Evolutionary conservation across 2,329 filamentous ascomycete species (phyloP).

Genomic region (Neofusicoccum umdonicola): DNA sequence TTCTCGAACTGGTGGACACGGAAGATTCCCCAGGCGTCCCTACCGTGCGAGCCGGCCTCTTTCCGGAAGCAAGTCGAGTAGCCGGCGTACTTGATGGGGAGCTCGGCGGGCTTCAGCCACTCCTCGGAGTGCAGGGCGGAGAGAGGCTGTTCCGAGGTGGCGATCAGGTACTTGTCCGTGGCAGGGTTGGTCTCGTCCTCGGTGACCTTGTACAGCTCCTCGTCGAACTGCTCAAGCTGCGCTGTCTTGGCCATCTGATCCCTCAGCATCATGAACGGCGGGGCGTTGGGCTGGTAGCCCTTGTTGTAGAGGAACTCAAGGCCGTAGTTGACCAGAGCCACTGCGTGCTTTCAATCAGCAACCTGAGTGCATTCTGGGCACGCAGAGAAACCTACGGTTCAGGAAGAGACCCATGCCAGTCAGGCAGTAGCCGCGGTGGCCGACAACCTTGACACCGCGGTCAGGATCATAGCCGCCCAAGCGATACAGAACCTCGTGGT

Average conservation of each 20-base stretch:
- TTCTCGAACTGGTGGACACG: constrained; percentile 98
- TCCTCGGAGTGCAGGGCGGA: constrained; percentile 90
- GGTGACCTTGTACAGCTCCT: constrained; percentile 93
- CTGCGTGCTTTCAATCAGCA: neutral
- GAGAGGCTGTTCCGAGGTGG: constrained; percentile 91
- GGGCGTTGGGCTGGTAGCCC: constrained; percentile 70
- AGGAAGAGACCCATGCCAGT: constrained; percentile 86
- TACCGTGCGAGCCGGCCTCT: constrained; percentile 87
- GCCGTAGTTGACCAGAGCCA: constrained; percentile 92
- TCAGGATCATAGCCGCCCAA: constrained; percentile 92
- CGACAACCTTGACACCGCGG: constrained; percentile 85
- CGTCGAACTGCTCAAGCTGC: constrained; percentile 94
- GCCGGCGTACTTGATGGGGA: constrained; percentile 85
- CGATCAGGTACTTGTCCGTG: constrained; percentile 80
- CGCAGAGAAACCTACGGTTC: constrained; percentile 46
- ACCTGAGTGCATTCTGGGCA: neutral
- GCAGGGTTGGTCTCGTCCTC: constrained; percentile 75
- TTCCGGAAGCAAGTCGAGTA: constrained; percentile 95
- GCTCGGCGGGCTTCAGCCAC: constrained; percentile 80
- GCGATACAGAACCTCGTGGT: constrained; percentile 88
- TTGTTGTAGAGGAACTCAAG: constrained; percentile 80
- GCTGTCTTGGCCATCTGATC: constrained; percentile 98
- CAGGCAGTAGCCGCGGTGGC: constrained; percentile 91
- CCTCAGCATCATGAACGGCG: constrained; percentile 91
- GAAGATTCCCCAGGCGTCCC: constrained; percentile 97